A percentile compares a stretch with the other conserved stretches of the same genome.
These are phyloP conservation scores for Ambrosia trifida DNA, from an alignment of 129 eudicot genomes.

Conservation along the genomic window DNA sequence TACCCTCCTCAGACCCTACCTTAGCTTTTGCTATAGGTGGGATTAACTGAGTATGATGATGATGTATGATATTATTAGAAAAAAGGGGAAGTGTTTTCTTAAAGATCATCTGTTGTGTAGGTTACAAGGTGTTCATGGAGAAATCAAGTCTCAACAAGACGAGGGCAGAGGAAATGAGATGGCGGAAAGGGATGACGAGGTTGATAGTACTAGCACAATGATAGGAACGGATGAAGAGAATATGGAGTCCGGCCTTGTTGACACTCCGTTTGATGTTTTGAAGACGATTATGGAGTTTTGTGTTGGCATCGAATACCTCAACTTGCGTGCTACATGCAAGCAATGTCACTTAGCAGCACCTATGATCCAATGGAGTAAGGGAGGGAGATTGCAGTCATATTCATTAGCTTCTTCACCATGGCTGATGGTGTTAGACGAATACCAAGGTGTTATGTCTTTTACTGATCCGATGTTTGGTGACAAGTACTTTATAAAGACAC, in stretches of 20 bases:
- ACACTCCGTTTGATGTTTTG: conserved; percentile 19
- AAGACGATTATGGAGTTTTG: conserved; percentile 14
- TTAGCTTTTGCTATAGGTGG: too few species aligned
- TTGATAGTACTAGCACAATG: background rate
- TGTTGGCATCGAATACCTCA: conserved; percentile 29
- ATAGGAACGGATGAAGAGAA: too few species aligned
- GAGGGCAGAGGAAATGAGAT: background rate
- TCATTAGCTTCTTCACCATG: conserved; percentile 17
- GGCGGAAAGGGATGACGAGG: background rate
- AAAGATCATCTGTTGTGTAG: background rate
- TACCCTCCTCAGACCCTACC: too few species aligned
- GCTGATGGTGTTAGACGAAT: conserved; percentile 6
- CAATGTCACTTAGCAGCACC: conserved; percentile 16
- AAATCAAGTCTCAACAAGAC: conserved; percentile 6
- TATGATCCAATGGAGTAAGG: conserved; percentile 12
- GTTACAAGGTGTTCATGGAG: conserved; percentile 19
- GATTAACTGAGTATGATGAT: too few species aligned
- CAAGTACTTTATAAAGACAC: background rate
- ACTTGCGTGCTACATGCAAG: conserved; percentile 37
- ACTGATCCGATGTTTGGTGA: conserved; percentile 29
- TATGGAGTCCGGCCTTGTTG: background rate
- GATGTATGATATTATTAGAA: background rate
- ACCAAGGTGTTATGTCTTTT: conserved; percentile 1
- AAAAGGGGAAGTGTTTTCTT: background rate
- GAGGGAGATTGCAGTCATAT: too few species aligned